Conservation (phyloP, 371 early-diverging fungal genomes). For the Mortierella sp. region DNA sequence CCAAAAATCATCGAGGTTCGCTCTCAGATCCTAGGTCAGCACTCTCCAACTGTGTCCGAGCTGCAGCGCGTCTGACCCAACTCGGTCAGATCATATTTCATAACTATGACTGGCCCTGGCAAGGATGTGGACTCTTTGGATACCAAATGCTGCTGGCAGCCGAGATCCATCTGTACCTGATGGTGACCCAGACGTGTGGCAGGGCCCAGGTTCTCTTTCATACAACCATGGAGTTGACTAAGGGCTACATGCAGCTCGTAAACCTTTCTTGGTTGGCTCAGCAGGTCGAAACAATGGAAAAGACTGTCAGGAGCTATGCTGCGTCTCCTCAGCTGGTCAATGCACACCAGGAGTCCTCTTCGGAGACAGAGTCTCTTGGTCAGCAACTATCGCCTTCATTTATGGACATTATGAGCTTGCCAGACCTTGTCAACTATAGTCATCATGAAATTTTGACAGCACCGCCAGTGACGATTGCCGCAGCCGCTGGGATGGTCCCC, state of each 20-base stretch:
- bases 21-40: conserved; percentile 21
- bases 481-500: too few relatives aligned
- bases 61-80: conserved; percentile 28
- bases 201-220: conserved; percentile 14
- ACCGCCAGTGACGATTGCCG: too few relatives aligned
- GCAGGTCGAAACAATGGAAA: conserved; percentile 11
- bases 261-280: conserved; percentile 9
- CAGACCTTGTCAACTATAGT: too few relatives aligned
- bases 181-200: conserved; percentile 5
- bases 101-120: conserved; percentile 49
- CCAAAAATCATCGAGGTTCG: conserved; percentile 3
- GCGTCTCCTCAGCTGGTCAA: not conserved
- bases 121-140: conserved; percentile 38
- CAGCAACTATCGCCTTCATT: not conserved
- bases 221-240: conserved; percentile 22
- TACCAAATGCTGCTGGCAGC: conserved; percentile 47
- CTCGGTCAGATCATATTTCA: conserved; percentile 35
- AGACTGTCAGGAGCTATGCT: conserved; percentile 12
- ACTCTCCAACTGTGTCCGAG: conserved; percentile 19
- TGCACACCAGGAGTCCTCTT: too few relatives aligned
- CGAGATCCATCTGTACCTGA: conserved; percentile 31
- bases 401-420: not conserved
- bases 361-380: not conserved
- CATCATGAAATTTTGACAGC: too few relatives aligned
- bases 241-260: conserved; percentile 18